A percentile compares a stretch with the other conserved stretches of the same genome.
phyloP scores from a whole-genome alignment of 148 eudicot species.

The Rhododendron mucronatum region DNA sequence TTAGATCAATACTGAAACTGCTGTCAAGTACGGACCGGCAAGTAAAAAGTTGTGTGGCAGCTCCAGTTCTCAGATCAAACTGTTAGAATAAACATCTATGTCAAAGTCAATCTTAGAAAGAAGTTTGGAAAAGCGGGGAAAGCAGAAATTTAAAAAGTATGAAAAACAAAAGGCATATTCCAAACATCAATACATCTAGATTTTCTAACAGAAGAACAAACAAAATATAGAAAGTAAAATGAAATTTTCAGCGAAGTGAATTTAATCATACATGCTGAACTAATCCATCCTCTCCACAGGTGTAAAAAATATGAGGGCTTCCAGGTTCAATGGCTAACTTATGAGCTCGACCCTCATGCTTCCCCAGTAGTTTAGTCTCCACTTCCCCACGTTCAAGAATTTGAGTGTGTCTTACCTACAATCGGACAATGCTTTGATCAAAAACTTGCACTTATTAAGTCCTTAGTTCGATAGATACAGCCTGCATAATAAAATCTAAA shows the following conservation, averaged over 20 bases:
- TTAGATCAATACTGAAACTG: constrained; percentile 39
- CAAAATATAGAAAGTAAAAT: neutral
- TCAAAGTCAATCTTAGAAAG: constrained; percentile 2
- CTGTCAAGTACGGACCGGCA: constrained; percentile 44
- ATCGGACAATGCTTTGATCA: neutral
- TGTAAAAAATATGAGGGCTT: constrained; percentile 80
- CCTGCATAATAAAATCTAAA: neutral
- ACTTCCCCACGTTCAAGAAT: constrained; percentile 56
- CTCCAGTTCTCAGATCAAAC: constrained; percentile 88
- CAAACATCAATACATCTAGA: neutral
- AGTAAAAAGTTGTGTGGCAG: constrained; percentile 70
- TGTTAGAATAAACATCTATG: constrained; percentile 30
- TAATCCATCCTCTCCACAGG: constrained; percentile 93
- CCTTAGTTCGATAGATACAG: neutral
- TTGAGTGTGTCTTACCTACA: constrained; percentile 78
- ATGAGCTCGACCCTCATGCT: constrained; percentile 73
- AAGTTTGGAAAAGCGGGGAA: neutral
- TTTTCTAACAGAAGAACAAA: neutral
- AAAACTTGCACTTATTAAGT: neutral
- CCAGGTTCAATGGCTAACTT: constrained; percentile 92
- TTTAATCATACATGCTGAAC: constrained; percentile 69
- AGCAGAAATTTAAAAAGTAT: neutral
- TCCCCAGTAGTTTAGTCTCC: constrained; percentile 58
- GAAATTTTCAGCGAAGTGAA: neutral
- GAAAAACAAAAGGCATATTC: constrained; percentile 2